These are phyloP conservation scores for Coelastrella sp. DNA, from an alignment of 139 green algal species.

Conservation along the genomic window DNA sequence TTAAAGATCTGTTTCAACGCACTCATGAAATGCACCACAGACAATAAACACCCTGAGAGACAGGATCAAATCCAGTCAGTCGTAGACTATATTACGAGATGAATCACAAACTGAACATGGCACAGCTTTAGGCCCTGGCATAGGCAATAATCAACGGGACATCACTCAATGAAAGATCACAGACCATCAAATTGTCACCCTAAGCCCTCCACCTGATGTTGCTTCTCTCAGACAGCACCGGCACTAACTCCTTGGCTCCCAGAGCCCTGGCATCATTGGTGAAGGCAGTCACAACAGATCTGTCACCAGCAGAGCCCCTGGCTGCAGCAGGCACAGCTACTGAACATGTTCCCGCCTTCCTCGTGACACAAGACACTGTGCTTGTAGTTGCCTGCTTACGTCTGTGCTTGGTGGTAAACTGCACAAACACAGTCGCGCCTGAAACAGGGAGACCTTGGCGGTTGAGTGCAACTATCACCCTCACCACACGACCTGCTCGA, in stretches of 20 bases:
- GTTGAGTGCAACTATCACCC: background rate
- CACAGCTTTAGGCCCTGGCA: no score
- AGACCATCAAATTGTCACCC: no score
- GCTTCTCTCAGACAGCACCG: background rate
- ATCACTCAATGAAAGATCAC: no score
- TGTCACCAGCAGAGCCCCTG: background rate
- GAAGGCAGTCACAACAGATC: background rate
- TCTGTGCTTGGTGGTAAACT: background rate
- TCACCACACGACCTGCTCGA: background rate
- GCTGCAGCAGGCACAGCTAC: background rate
- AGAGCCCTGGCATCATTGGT: background rate
- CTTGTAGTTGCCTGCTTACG: background rate
- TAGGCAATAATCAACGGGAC: no score
- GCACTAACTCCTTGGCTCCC: background rate
- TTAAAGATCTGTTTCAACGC: no score
- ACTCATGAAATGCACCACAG: no score
- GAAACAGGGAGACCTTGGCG: background rate
- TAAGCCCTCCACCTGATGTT: background rate
- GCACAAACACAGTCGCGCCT: background rate
- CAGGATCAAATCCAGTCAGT: no score
- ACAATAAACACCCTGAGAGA: no score
- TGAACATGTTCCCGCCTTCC: background rate
- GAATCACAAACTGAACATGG: no score
- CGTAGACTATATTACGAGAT: no score
- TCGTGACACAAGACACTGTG: background rate